Evolutionary conservation across 345 rosid species (phyloP).

Genomic region (Brassica rapa): DNA sequence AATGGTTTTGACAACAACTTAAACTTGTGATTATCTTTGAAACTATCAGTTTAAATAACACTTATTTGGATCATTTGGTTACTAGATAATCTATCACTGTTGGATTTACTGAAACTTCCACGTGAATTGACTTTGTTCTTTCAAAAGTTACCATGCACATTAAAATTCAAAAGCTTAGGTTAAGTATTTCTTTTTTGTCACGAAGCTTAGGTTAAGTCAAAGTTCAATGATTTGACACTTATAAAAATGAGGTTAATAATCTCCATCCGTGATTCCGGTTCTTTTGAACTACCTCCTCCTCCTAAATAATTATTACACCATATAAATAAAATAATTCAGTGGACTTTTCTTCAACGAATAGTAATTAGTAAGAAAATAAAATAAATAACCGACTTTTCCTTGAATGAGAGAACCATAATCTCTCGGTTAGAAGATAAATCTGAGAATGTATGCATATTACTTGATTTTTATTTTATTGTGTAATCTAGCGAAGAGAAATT

Average conservation of each 20-base stretch:
- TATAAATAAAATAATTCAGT: background rate
- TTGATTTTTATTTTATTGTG: background rate
- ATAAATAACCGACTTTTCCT: slow-evolving; percentile 5
- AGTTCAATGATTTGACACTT: background rate
- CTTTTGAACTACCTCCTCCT: slow-evolving; percentile 15
- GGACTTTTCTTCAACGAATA: slow-evolving; percentile 26
- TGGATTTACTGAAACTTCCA: background rate
- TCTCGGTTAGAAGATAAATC: background rate
- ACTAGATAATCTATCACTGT: background rate
- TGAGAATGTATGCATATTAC: background rate
- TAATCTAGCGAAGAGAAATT: slow-evolving; percentile 9
- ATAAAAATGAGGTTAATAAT: slow-evolving; percentile 9
- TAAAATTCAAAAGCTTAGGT: background rate
- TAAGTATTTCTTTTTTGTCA: background rate
- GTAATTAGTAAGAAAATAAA: background rate
- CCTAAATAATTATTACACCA: slow-evolving; percentile 18
- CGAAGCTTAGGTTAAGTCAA: background rate
- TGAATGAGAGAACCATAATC: slow-evolving; percentile 32
- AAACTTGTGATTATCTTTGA: background rate
- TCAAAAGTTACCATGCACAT: background rate
- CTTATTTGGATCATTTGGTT: background rate
- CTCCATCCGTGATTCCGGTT: slow-evolving; percentile 26
- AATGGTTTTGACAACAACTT: background rate
- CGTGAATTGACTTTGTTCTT: background rate
- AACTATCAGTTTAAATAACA: background rate